Percentiles rank a stretch among this genome's conserved stretches.
These are phyloP conservation scores for Theobroma cacao DNA, from an alignment of 345 rosid genomes.

Conservation along the genomic window DNA sequence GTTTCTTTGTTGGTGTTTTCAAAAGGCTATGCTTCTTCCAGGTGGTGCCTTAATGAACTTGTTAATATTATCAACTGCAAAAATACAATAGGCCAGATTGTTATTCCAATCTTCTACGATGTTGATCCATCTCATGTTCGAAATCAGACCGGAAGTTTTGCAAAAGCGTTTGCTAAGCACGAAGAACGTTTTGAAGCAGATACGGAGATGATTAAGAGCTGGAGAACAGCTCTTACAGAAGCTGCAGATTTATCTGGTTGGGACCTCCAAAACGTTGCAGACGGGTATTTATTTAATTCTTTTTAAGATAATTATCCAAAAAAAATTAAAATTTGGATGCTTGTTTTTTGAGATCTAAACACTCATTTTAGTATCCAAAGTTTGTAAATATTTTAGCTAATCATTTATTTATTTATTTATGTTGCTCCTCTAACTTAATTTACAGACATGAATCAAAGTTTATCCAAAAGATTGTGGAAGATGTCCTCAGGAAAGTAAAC, in stretches of 20 bases:
- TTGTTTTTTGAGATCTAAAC: no score
- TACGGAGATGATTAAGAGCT: background rate
- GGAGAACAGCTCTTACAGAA: slow-evolving; percentile 9
- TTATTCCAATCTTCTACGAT: slow-evolving; percentile 23
- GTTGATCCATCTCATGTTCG: slow-evolving; percentile 16
- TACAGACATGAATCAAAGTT: background rate
- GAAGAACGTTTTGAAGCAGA: background rate
- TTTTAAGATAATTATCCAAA: background rate
- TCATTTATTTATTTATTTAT: no score
- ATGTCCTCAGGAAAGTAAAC: background rate
- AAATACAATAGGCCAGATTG: slow-evolving; percentile 13
- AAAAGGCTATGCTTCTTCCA: slow-evolving; percentile 23
- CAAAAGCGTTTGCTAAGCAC: slow-evolving; percentile 6
- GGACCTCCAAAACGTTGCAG: background rate
- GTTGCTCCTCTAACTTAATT: background rate
- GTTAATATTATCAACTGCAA: slow-evolving; percentile 18
- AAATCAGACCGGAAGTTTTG: background rate
- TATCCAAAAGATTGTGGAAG: background rate
- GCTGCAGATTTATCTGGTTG: slow-evolving; percentile 10
- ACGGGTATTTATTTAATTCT: background rate
- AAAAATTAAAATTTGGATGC: no score
- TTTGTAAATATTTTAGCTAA: no score
- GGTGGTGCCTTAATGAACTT: slow-evolving; percentile 31
- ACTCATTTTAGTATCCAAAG: no score
- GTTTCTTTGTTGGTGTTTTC: slow-evolving; percentile 24